Conservation (phyloP, 768 basidiomycete genomes). For the Tylopilus subfusipes region DNA sequence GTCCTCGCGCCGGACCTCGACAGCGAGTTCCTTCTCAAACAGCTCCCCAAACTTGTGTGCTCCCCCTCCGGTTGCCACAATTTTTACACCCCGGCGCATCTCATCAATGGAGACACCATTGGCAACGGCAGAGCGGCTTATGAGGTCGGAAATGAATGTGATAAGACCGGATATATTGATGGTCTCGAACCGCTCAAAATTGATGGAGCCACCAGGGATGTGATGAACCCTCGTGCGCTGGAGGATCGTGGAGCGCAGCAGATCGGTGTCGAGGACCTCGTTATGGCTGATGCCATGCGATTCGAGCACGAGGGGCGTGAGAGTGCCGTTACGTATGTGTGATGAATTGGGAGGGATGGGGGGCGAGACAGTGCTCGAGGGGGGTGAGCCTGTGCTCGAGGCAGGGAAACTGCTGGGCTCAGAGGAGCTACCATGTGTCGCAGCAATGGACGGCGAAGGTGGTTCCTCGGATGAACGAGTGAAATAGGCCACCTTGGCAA, state of each 20-base stretch:
- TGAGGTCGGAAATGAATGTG: conserved; percentile 81
- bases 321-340: conserved; percentile 59
- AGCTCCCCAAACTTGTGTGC: conserved; percentile 92
- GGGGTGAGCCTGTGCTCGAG: conserved; percentile 33
- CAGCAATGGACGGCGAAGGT: conserved; percentile 66
- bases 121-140: conserved; percentile 76
- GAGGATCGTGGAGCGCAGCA: conserved; percentile 62
- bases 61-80: conserved; percentile 97
- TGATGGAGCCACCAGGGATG: conserved; percentile 94
- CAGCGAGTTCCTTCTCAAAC: conserved; percentile 66
- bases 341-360: conserved; percentile 27
- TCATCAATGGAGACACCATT: conserved; percentile 87
- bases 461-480: conserved; percentile 88
- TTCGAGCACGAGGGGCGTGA: conserved; percentile 78
- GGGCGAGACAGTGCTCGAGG: conserved; percentile 8
- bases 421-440: conserved; percentile 55
- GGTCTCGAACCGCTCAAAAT: conserved; percentile 97
- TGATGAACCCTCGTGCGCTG: conserved; percentile 61
- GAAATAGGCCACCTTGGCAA: conserved; percentile 98
- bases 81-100: conserved; percentile 91
- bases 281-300: conserved; percentile 31
- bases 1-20: conserved; percentile 88
- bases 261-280: conserved; percentile 36
- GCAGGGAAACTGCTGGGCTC: conserved; percentile 42
- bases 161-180: conserved; percentile 81